Evolutionary conservation across 202 grass and related monocot species (phyloP).

Genomic region (Schoenoplectus tabernaemontani): DNA sequence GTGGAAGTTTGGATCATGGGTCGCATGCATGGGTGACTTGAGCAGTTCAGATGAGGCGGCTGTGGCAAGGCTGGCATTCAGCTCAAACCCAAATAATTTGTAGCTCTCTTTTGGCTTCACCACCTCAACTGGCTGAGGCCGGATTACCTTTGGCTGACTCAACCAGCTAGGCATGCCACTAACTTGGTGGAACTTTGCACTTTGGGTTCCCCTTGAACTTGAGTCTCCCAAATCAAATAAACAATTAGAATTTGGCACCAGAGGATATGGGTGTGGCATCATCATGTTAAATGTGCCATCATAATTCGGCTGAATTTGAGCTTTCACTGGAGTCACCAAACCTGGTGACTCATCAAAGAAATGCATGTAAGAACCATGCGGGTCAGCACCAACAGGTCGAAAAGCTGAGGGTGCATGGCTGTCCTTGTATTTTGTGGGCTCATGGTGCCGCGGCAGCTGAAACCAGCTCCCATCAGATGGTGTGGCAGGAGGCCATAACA

Average conservation of each 20-base stretch:
- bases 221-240: slow-evolving; percentile 31
- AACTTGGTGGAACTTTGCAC: slow-evolving; percentile 5
- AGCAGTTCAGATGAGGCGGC: slow-evolving; percentile 38
- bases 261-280: slow-evolving; percentile 34
- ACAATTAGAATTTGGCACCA: slow-evolving; percentile 29
- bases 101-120: slow-evolving; percentile 61
- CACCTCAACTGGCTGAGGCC: slow-evolving; percentile 52
- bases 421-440: slow-evolving; percentile 21
- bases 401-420: slow-evolving; percentile 37
- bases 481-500: slow-evolving; percentile 44
- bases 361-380: slow-evolving; percentile 38
- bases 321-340: slow-evolving; percentile 30
- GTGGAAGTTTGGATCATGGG: slow-evolving; percentile 37
- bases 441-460: slow-evolving; percentile 7
- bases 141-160: slow-evolving; percentile 37
- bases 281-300: slow-evolving; percentile 31
- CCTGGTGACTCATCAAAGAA: slow-evolving; percentile 45
- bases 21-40: slow-evolving; percentile 42
- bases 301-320: slow-evolving; percentile 49
- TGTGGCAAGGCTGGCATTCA: slow-evolving; percentile 34
- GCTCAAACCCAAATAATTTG: slow-evolving; percentile 88
- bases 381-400: slow-evolving; percentile 40
- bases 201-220: neutral
- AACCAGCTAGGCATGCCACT: slow-evolving; percentile 37
- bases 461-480: slow-evolving; percentile 10